Evolutionary conservation across 257 asterid species (phyloP).

Genomic region (Nicotiana tabacum): DNA sequence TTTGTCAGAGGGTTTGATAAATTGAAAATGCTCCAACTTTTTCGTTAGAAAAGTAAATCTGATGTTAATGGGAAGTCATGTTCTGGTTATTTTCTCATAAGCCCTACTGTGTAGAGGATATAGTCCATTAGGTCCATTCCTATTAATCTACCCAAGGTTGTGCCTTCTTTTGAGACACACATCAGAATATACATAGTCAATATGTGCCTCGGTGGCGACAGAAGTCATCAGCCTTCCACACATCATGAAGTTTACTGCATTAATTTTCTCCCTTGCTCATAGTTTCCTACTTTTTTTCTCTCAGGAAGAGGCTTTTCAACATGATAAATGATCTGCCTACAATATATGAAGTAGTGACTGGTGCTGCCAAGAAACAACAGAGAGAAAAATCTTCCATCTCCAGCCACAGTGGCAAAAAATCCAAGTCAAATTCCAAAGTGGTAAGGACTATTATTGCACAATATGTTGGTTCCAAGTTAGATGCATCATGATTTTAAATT

Average conservation of each 20-base stretch:
- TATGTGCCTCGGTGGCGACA: background rate
- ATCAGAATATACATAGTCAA: background rate
- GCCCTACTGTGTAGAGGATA: background rate
- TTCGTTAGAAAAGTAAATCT: background rate
- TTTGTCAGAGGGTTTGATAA: background rate
- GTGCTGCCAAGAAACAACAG: constrained; percentile 56
- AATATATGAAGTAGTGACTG: constrained; percentile 65
- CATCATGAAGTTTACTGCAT: background rate
- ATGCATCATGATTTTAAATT: background rate
- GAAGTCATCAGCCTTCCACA: background rate
- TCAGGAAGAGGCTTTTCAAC: constrained; percentile 74
- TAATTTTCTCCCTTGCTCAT: background rate
- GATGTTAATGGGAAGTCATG: constrained; percentile 1
- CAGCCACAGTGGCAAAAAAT: constrained; percentile 45
- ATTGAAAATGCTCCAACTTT: background rate
- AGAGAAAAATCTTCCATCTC: constrained; percentile 57
- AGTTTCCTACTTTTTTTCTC: constrained; percentile 9
- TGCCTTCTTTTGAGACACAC: background rate
- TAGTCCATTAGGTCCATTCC: background rate
- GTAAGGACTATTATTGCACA: constrained; percentile 22
- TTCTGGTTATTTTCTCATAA: background rate
- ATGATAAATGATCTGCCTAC: constrained; percentile 79
- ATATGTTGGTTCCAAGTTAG: background rate
- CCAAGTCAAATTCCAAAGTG: constrained; percentile 49
- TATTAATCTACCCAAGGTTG: background rate